phyloP scores from a whole-genome alignment of 2,329 filamentous ascomycete genomes.

The Aschersonia sp. region DNA sequence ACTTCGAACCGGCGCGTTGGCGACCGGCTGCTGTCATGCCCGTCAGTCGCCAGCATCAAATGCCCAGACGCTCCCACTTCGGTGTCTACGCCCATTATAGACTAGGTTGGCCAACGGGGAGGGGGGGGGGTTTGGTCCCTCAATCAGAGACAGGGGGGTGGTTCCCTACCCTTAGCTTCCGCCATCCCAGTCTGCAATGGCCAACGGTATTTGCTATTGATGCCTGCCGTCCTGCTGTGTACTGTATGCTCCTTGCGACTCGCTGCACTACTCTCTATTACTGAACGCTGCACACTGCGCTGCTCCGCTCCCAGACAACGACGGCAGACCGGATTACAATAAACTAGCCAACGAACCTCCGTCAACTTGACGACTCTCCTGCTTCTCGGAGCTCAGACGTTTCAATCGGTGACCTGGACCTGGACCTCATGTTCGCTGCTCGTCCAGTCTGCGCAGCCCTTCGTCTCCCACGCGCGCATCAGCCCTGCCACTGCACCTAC shows the following conservation, averaged over 20 bases:
- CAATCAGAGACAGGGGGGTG: background rate
- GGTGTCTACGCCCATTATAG: background rate
- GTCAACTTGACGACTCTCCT: background rate
- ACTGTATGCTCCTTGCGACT: too few species aligned
- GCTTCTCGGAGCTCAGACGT: background rate
- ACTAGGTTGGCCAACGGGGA: background rate
- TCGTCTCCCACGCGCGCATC: too few species aligned
- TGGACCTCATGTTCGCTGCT: too few species aligned
- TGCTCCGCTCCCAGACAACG: background rate
- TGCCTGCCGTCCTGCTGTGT: background rate
- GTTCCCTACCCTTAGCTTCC: background rate
- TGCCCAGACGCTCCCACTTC: background rate
- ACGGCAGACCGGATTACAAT: background rate
- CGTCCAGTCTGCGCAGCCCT: too few species aligned
- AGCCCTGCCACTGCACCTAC: too few species aligned
- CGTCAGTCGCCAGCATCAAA: background rate
- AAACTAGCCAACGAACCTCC: background rate
- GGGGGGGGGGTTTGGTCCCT: background rate
- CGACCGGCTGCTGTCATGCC: background rate
- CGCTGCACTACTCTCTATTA: background rate
- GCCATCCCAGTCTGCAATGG: background rate
- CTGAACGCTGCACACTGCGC: background rate
- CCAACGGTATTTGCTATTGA: too few species aligned
- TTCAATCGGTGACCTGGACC: too few species aligned
- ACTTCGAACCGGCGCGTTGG: background rate